Conservation (phyloP, 352 stramenopile species). For the Plasmopara muralis region DNA sequence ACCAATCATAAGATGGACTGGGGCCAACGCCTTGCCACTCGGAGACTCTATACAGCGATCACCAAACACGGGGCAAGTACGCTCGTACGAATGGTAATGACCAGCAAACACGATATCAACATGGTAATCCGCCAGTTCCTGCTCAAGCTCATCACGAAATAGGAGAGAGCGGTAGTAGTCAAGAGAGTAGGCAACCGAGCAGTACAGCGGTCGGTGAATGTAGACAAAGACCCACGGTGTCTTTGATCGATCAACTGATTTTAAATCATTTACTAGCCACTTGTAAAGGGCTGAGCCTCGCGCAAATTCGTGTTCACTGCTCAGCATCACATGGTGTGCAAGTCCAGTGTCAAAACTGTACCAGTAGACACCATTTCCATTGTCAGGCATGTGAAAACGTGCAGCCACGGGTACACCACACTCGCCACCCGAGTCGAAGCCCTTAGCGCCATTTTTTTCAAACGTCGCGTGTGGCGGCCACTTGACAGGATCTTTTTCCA, state of each 20-base stretch:
- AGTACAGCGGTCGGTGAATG: constrained; percentile 57
- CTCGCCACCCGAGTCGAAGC: constrained; percentile 66
- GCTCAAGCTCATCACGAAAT: constrained; percentile 40
- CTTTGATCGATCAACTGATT: constrained; percentile 37
- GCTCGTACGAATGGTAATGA: constrained; percentile 61
- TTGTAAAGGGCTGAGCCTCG: constrained; percentile 33
- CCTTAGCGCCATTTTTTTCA: constrained; percentile 26
- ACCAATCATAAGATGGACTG: constrained; percentile 50
- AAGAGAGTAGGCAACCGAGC: constrained; percentile 30
- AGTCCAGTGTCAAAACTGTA: constrained; percentile 56
- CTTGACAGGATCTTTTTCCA: constrained; percentile 19
- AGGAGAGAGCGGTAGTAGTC: constrained; percentile 37
- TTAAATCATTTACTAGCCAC: constrained; percentile 51
- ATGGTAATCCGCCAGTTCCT: constrained; percentile 37
- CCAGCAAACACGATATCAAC: constrained; percentile 56
- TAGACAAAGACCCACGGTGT: constrained; percentile 60
- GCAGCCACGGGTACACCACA: constrained; percentile 74
- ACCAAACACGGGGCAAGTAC: constrained; percentile 50
- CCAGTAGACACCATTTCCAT: constrained; percentile 52
- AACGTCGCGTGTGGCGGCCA: constrained; percentile 30
- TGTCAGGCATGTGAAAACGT: constrained; percentile 70
- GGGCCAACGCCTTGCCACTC: constrained; percentile 33
- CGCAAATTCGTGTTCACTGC: constrained; percentile 51
- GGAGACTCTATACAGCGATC: constrained; percentile 32
- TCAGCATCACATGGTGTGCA: constrained; percentile 43